These are phyloP conservation scores for Fragilaria radians DNA, from an alignment of 108 stramenopile genomes.

Conservation along the genomic window DNA sequence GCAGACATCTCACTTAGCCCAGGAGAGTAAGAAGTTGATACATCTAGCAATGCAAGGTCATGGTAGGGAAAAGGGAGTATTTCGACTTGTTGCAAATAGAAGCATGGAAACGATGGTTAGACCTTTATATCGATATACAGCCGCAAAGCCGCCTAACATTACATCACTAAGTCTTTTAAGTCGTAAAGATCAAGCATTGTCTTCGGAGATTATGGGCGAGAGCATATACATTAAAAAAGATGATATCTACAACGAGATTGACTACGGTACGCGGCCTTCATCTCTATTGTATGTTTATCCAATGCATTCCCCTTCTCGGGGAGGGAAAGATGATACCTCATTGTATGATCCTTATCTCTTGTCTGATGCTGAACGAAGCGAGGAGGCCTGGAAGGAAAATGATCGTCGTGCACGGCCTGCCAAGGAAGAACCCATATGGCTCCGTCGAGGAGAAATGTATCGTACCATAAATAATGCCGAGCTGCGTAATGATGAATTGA, in stretches of 20 bases:
- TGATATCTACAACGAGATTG: background rate
- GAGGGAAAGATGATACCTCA: background rate
- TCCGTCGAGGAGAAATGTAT: slow-evolving; percentile 51
- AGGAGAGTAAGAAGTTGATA: slow-evolving; percentile 55
- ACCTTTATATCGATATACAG: slow-evolving; percentile 71
- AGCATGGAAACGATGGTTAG: background rate
- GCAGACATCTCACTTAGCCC: slow-evolving; percentile 22
- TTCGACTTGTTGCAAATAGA: background rate
- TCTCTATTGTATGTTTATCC: slow-evolving; percentile 38
- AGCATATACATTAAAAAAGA: slow-evolving; percentile 51
- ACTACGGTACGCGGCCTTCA: slow-evolving; percentile 21
- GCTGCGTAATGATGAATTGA: background rate
- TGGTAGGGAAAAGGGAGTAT: slow-evolving; percentile 3
- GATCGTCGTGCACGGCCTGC: slow-evolving; percentile 63
- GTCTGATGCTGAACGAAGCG: background rate
- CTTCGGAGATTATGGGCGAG: slow-evolving; percentile 37
- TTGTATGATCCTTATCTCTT: background rate
- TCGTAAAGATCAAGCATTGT: slow-evolving; percentile 27
- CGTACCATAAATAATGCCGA: slow-evolving; percentile 15
- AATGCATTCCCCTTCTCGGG: slow-evolving; percentile 11
- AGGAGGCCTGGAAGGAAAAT: slow-evolving; percentile 37
- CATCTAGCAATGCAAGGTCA: slow-evolving; percentile 35
- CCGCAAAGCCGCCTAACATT: slow-evolving; percentile 39
- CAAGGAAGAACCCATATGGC: slow-evolving; percentile 79
- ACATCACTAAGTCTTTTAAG: slow-evolving; percentile 48